Base-by-base conservation (phyloP, 2,329 filamentous ascomycete species). In the Colletotrichum spaethianum region DNA sequence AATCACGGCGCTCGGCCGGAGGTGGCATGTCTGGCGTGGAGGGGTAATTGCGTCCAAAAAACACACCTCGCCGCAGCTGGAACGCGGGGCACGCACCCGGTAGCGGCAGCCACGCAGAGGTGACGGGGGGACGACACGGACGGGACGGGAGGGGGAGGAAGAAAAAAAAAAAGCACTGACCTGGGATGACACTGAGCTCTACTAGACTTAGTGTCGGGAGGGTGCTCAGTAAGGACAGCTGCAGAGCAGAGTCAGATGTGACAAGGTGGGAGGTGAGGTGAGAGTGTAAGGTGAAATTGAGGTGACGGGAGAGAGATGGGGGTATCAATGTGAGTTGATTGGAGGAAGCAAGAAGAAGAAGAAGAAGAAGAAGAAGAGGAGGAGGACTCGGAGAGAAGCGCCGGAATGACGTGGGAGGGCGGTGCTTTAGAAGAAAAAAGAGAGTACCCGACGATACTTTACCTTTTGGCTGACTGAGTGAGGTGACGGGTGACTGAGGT, bases 1-100 rank as follows among this genome's bases (percentile, higher is more conserved):
- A 71, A 71, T 71, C 33, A 53, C 42, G 42, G 56, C 18, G 64
- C 9, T 53, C n/a, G 26, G 46, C 52, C 28, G 36, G 67, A 44
- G 65, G 59, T 60, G 65, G 64, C 64, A 63, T 68, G 69, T 72
- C 69, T 72, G 69, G 69, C 70, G 44, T 72, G 70, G 70, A 60
- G 70, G 70, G 70, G 70, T 64, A 69, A 64, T 64, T 59, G 70
- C 57, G 69, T 53, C 55, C 46, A 61, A 56, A 48, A 46, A 44
- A 52, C 38, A 50, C 50, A 53, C 16, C 50, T 31, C 26, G 26
- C 9, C 46, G 50, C 50, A 53, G 50, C 56, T 63, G 50, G 55
- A 67, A 70, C 63, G 67, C 67, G 67, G 67, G 67, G 67, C 55
- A 67, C 53, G 23, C 50, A 52, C 26, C 38, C 14, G 50, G 50